Percentiles rank a stretch among this genome's conserved stretches.
Evolutionary conservation across 1,284 basidiomycete species (phyloP).

Genomic region (Microbotryum scabiosae): DNA sequence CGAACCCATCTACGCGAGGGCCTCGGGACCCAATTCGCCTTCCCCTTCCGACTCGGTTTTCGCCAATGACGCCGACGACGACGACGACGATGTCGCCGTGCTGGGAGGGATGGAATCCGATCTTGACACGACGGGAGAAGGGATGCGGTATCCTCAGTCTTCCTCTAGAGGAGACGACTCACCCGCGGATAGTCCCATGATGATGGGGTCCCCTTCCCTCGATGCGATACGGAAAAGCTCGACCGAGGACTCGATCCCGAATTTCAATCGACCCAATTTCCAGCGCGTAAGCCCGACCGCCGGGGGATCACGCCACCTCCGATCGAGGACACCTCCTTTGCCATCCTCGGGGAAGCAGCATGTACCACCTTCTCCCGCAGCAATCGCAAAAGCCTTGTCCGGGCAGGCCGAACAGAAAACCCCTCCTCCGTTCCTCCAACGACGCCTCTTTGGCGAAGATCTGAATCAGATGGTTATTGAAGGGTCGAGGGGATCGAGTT

Average conservation of each 20-base stretch:
- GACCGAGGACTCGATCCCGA: neutral
- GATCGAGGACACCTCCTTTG: neutral
- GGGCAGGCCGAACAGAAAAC: slow-evolving; percentile 16
- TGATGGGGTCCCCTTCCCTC: neutral
- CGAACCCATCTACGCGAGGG: too few species aligned
- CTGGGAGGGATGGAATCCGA: too few species aligned
- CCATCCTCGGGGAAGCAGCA: neutral
- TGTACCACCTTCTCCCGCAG: slow-evolving; percentile 21
- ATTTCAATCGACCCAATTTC: slow-evolving; percentile 6
- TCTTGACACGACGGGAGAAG: too few species aligned
- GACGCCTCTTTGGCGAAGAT: slow-evolving; percentile 22
- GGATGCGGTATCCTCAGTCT: too few species aligned
- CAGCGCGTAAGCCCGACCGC: slow-evolving; percentile 4
- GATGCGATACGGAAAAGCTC: neutral
- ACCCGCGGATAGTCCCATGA: neutral
- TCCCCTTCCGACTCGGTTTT: neutral
- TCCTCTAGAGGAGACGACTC: too few species aligned
- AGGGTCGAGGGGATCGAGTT: slow-evolving; percentile 1
- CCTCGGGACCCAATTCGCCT: neutral
- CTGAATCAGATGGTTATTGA: slow-evolving; percentile 9
- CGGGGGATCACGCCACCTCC: neutral
- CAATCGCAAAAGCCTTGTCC: slow-evolving; percentile 15
- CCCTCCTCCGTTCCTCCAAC: slow-evolving; percentile 24
- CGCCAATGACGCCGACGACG: neutral
- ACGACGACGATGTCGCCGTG: neutral